Percentiles rank a stretch among this genome's conserved stretches.
Conservation (phyloP, 2,329 filamentous ascomycete species). For the Sclerotiophoma versabilis region DNA sequence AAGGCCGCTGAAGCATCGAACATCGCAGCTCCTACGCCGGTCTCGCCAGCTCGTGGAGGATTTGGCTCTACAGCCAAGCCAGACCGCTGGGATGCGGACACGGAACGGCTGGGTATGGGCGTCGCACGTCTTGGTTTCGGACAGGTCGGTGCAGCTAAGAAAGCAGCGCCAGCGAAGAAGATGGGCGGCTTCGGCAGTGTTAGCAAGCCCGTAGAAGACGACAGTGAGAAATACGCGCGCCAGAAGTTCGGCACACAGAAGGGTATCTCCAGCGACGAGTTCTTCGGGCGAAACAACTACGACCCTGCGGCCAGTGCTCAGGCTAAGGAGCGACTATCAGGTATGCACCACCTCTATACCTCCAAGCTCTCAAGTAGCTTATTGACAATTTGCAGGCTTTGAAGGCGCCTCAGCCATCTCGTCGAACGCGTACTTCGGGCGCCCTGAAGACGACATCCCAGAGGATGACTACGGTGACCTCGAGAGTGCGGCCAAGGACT, state of each 20-base stretch:
- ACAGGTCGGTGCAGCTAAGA: constrained; percentile 71
- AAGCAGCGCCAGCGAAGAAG: constrained; percentile 71
- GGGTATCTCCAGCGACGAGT: constrained; percentile 96
- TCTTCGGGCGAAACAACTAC: constrained; percentile 89
- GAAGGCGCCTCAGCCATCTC: constrained; percentile 92
- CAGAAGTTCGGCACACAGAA: constrained; percentile 92
- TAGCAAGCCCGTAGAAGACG: constrained; percentile 71
- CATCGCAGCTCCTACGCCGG: constrained; percentile 77
- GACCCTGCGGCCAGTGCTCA: constrained; percentile 82
- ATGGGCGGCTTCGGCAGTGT: constrained; percentile 90
- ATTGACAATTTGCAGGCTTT: constrained; percentile 64
- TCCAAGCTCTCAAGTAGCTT: background rate
- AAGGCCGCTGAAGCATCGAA: constrained; percentile 59
- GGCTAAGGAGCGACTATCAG: constrained; percentile 82
- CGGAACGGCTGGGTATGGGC: constrained; percentile 91
- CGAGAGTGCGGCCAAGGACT: constrained; percentile 93
- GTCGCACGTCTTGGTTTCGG: constrained; percentile 86
- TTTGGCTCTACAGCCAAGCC: constrained; percentile 66
- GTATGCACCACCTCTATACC: constrained; percentile 21
- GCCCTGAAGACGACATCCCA: constrained; percentile 78
- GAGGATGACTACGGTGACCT: constrained; percentile 85
- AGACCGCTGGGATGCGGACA: constrained; percentile 71
- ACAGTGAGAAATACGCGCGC: constrained; percentile 83
- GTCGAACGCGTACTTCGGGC: constrained; percentile 96
- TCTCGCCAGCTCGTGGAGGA: constrained; percentile 68